Evolutionary conservation across 176 grass and related monocot species (phyloP).

Genomic region (Olyra latifolia): DNA sequence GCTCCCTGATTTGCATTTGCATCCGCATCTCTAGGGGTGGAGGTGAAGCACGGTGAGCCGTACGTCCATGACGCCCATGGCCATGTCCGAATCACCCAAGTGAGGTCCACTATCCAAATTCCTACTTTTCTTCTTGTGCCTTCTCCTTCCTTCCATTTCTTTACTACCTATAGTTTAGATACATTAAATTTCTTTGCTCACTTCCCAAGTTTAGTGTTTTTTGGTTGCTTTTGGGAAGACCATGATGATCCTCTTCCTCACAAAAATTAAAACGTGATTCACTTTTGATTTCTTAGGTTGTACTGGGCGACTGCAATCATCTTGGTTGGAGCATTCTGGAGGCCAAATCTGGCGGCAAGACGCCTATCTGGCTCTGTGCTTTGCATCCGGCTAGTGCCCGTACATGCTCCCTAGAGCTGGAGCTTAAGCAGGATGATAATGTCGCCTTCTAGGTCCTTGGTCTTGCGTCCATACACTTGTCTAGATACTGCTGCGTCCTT

Average conservation of each 20-base stretch:
- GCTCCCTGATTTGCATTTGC: too few relatives aligned
- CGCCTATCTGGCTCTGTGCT: conserved; percentile 23
- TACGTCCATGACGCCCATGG: not conserved
- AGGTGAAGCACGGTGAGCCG: not conserved
- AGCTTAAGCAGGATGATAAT: conserved; percentile 47
- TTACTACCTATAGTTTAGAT: too few relatives aligned
- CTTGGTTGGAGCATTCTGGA: conserved; percentile 18
- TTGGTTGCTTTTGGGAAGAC: too few relatives aligned
- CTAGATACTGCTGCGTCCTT: conserved; percentile 41
- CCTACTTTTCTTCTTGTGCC: not conserved
- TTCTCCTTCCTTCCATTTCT: not conserved
- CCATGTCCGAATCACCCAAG: conserved; percentile 8
- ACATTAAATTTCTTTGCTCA: too few relatives aligned
- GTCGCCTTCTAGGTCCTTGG: conserved; percentile 57
- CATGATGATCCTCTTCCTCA: too few relatives aligned
- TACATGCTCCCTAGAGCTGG: conserved; percentile 41
- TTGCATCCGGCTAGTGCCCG: conserved; percentile 13
- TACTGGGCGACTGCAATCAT: not conserved
- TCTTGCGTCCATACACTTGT: conserved; percentile 40
- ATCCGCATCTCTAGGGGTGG: not conserved
- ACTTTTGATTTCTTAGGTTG: not conserved
- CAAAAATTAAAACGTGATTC: too few relatives aligned
- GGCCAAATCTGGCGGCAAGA: conserved; percentile 36
- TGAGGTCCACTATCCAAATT: not conserved
- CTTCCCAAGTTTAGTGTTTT: too few relatives aligned